A percentile compares a stretch with the other conserved stretches of the same genome.
phyloP scores from a whole-genome alignment of 164 flowering plant genomes.

The Magnolia officinalis region DNA sequence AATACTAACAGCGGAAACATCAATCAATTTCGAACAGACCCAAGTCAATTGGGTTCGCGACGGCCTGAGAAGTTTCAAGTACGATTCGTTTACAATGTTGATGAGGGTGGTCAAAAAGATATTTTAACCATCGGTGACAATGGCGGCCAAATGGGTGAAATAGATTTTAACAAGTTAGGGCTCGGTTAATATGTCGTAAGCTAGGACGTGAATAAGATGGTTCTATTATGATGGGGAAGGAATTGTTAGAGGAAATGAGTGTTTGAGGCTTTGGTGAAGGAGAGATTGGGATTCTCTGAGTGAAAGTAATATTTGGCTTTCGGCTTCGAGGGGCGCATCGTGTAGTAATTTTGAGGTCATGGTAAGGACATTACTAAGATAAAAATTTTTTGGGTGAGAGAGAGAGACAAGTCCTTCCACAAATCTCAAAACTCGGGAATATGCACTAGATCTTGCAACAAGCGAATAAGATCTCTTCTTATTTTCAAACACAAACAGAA shows the following conservation, averaged over 20 bases:
- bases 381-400: no score
- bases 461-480: conserved; percentile 75
- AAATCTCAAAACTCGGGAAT: conserved; percentile 51
- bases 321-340: conserved; percentile 35
- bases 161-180: conserved; percentile 46
- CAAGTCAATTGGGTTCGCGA: conserved; percentile 51
- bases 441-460: conserved; percentile 62
- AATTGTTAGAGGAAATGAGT: conserved; percentile 44
- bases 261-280: conserved; percentile 34
- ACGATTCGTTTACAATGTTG: conserved; percentile 45
- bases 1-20: conserved; percentile 50
- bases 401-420: neutral
- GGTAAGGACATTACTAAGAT: no score
- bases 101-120: conserved; percentile 38
- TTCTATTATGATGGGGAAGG: conserved; percentile 46
- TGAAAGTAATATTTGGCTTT: conserved; percentile 34
- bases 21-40: conserved; percentile 47
- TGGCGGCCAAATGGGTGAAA: conserved; percentile 64
- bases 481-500: conserved; percentile 62
- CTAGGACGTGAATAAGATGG: conserved; percentile 55
- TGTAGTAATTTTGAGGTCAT: conserved; percentile 37
- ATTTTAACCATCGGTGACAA: conserved; percentile 69
- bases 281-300: conserved; percentile 37
- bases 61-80: conserved; percentile 40
- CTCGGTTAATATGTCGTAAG: conserved; percentile 56